These are phyloP conservation scores for Lipomyces lipofer DNA, from an alignment of 805 yeast species.

Conservation along the genomic window DNA sequence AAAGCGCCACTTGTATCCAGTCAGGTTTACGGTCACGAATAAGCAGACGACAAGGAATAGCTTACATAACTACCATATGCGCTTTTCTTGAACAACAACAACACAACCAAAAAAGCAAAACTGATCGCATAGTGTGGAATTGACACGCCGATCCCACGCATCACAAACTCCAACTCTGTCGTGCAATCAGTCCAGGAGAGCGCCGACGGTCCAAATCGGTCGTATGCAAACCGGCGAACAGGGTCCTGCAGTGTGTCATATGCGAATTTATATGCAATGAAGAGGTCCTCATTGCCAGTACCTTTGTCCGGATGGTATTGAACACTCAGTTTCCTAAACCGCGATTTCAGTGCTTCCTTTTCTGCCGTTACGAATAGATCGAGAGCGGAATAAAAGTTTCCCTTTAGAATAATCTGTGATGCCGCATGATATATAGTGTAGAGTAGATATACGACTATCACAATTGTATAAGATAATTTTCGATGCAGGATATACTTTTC, in stretches of 20 bases:
- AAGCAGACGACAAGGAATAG: too few species aligned
- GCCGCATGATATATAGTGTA: slow-evolving; percentile 32
- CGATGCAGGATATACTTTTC: slow-evolving; percentile 18
- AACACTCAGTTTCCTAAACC: slow-evolving; percentile 34
- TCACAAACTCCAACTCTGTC: slow-evolving; percentile 11
- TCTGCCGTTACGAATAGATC: slow-evolving; percentile 30
- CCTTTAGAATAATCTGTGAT: slow-evolving; percentile 23
- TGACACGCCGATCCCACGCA: slow-evolving; percentile 11
- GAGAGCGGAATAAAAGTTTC: slow-evolving; percentile 32
- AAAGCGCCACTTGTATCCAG: slow-evolving; percentile 35
- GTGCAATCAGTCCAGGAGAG: slow-evolving; percentile 45
- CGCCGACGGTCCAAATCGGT: slow-evolving; percentile 83
- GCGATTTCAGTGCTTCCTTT: slow-evolving; percentile 26
- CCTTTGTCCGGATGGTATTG: slow-evolving; percentile 42
- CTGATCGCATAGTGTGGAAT: slow-evolving; percentile 26
- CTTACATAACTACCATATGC: slow-evolving; percentile 26
- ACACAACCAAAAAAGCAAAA: slow-evolving; percentile 17
- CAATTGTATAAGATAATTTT: slow-evolving; percentile 20
- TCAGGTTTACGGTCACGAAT: too few species aligned
- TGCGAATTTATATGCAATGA: slow-evolving; percentile 65
- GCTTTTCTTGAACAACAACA: slow-evolving; percentile 30
- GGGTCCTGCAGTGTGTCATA: slow-evolving; percentile 74
- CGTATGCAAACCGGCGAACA: slow-evolving; percentile 77
- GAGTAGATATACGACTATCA: slow-evolving; percentile 28
- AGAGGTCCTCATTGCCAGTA: slow-evolving; percentile 27